These are phyloP conservation scores for Tilletia horrida DNA, from an alignment of 1,284 basidiomycete species.

Conservation along the genomic window DNA sequence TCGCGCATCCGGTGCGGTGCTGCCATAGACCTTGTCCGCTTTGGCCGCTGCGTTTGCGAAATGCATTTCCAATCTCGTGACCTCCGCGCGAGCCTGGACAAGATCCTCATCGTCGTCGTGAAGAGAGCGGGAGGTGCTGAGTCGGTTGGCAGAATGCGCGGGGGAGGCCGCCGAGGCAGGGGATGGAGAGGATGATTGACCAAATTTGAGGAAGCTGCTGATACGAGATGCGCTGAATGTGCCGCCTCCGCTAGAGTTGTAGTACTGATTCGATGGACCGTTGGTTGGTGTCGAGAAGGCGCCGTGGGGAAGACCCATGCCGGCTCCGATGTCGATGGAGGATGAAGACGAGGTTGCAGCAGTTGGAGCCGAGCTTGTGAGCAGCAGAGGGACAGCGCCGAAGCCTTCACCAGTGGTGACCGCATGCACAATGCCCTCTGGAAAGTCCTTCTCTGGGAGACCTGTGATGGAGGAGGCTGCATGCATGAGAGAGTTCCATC, in stretches of 20 bases:
- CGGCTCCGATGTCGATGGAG: conserved; percentile 21
- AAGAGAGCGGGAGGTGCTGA: conserved; percentile 35
- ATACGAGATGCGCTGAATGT: conserved; percentile 33
- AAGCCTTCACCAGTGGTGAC: conserved; percentile 24
- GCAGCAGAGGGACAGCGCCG: conserved; percentile 30
- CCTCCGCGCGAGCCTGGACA: conserved; percentile 41
- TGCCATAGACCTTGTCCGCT: conserved; percentile 24
- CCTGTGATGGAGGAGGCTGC: not conserved
- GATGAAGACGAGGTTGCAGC: not conserved
- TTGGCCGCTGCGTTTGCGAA: conserved; percentile 38
- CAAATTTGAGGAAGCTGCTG: conserved; percentile 21
- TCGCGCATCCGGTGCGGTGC: conserved; percentile 22
- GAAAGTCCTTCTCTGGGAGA: conserved; percentile 3
- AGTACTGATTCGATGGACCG: conserved; percentile 23
- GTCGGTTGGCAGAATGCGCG: conserved; percentile 26
- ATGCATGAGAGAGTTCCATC: conserved; percentile 21
- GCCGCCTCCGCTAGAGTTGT: conserved; percentile 27
- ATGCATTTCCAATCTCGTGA: conserved; percentile 47
- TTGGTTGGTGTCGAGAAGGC: conserved; percentile 35
- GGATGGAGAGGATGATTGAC: conserved; percentile 1
- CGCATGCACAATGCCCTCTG: conserved; percentile 28
- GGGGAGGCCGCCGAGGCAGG: not conserved
- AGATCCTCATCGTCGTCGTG: conserved; percentile 46
- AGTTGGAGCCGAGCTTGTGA: not conserved
- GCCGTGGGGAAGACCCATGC: conserved; percentile 37